Base-by-base conservation (phyloP, 2,329 filamentous ascomycete genomes). In the Cercospora beticola region DNA sequence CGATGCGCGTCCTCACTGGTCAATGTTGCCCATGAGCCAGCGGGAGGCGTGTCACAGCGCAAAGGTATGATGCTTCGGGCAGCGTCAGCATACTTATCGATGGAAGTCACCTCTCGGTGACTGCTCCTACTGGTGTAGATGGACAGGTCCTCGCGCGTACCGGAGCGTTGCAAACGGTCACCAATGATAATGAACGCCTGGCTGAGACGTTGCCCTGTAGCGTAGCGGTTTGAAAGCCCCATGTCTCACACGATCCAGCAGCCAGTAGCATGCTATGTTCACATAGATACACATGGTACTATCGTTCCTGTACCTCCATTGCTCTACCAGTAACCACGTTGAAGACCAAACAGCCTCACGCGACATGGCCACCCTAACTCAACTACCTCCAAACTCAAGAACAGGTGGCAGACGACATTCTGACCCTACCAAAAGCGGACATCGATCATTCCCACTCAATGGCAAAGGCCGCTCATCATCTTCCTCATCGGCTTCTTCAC, bases 171-270 rank as follows among this genome's bases (percentile, higher is more conserved):
- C 23, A 31, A 43, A 64, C 62, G 49, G 49, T 58, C n/a, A 64
- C 62, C 62, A 64, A 64, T 64, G 26, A 14, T 30, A 36, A 10
- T n/a, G 12, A 18, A 21, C 14, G 21, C 36, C 5, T 21, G 49
- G 40, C 46, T 58, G 62, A 64, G 62, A 64, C 30, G 62, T 30
- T 18, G 30, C 26, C 40, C 46, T 16, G 21, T 43, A 14, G 30
- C 18, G 30, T 33, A 46, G 18, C 62, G 62, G 62, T 31, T 16
- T 14, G 49, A 23, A 23, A 30, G 23, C 62, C 49, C 62, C 62
- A 64, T 64, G 62, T 64, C 62, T 64, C 62, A 64, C 18, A 46
- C 52, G 62, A 57, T 18, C 62, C 62, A 64, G 21, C 5, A n/a
- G 7, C 2, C 31, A 26, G 23, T 9, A 18, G 30, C 52, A 7